Evolutionary conservation across 805 yeast species (phyloP), one percentile per base, ranked within the genome.

Genomic region (Metschnikowia vanudenii): DNA sequence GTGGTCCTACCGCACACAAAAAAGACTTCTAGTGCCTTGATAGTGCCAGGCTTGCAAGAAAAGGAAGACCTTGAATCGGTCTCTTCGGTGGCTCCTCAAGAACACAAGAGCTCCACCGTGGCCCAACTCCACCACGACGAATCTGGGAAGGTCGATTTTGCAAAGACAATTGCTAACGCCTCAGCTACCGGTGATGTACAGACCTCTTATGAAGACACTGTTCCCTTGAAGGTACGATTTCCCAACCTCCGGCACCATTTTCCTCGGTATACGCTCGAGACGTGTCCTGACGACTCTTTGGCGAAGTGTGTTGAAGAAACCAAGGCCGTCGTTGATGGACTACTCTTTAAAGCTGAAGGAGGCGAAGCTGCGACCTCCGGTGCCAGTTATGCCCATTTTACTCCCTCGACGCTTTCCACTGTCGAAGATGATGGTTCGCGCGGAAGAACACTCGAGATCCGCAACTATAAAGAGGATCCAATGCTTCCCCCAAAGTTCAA

Each of bases 401-500:
- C 53, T 0, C 43, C 65, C 2, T 53, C 50, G 5, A 38, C 62
- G 2, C 37, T 50, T 4, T 38, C 36, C 12, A 7, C 19, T 5
- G 5, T 22, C 19, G 36, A 40, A 3, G 32, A 35, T 2, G 46
- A 46, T 5, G 53, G 53, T 3, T 43, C 46, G 14, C 39, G 61
- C 35, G 65, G 60, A 28, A 54, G 88, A 46, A 67, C 75, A 7
- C 76, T 90, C 22, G 82, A 82, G 56, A 80, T 91, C 36, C 81
- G 82, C 12, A 88, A 84, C 45, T 77, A 73, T 37, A 76, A 81
- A 50, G 75, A 77, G 39, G 98, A 92, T 67, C 98, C 98, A 0
- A 76, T 91, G 77, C 81, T 88, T 30, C 97, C 97, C 0, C 82
- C 91, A 0, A 80, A 81, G 46, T 82, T 84, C 66, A 84, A 82